Evolutionary conservation across 192 early-diverging fungal species (phyloP).

Genomic region (Entomortierella lignicola): DNA sequence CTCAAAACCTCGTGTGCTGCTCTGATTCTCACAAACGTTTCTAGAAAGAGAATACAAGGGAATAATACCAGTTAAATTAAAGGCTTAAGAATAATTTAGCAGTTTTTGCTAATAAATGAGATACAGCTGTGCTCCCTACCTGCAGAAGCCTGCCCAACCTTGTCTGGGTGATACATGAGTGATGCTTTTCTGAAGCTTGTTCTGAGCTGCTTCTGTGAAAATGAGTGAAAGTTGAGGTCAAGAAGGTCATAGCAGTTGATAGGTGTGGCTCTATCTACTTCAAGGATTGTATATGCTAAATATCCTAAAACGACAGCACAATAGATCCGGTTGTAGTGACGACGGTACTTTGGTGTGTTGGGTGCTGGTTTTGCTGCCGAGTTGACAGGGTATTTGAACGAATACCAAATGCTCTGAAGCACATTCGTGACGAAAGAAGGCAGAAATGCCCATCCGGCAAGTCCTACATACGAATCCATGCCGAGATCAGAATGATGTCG

Average conservation of each 20-base stretch:
- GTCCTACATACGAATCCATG: slow-evolving; percentile 47
- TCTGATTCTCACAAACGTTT: slow-evolving; percentile 50
- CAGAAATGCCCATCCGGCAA: slow-evolving; percentile 53
- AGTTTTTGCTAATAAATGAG: too few relatives aligned
- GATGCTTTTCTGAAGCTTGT: slow-evolving; percentile 55
- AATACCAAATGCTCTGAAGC: slow-evolving; percentile 57
- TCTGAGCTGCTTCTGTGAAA: slow-evolving; percentile 51
- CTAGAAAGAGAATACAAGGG: slow-evolving; percentile 3
- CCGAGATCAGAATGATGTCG: background rate
- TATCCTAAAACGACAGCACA: slow-evolving; percentile 53
- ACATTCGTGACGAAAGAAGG: slow-evolving; percentile 51
- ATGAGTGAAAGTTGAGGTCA: slow-evolving; percentile 38
- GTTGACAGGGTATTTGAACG: slow-evolving; percentile 48
- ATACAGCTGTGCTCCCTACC: slow-evolving; percentile 19
- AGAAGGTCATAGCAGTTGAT: slow-evolving; percentile 57
- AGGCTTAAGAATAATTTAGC: background rate
- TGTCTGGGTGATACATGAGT: slow-evolving; percentile 52
- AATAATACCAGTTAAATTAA: background rate
- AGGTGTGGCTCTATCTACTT: slow-evolving; percentile 40
- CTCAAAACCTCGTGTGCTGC: slow-evolving; percentile 51
- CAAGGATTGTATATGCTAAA: slow-evolving; percentile 56
- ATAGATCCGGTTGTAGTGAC: slow-evolving; percentile 57
- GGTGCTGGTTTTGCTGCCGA: slow-evolving; percentile 47
- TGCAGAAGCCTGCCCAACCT: slow-evolving; percentile 35
- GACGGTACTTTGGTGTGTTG: slow-evolving; percentile 45